Conservation (phyloP, 2,329 filamentous ascomycete species). For the Venturia aucupariae region DNA sequence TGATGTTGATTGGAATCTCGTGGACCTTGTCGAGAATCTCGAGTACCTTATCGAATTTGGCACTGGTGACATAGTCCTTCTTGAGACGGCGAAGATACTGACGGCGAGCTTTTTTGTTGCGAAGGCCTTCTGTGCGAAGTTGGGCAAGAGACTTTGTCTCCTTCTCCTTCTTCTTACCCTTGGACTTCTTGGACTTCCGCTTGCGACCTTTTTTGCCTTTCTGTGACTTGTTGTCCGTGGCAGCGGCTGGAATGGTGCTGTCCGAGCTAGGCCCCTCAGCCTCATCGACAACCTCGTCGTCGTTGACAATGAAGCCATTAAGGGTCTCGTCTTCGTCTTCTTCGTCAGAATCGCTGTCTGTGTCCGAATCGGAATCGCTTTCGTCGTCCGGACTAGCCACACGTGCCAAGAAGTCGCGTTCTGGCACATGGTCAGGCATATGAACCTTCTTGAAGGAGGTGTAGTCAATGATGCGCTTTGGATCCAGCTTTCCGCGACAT, state of each 20-base stretch:
- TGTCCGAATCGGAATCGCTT: slow-evolving; percentile 20
- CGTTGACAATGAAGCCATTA: slow-evolving; percentile 24
- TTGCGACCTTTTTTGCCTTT: slow-evolving; percentile 30
- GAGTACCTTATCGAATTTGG: slow-evolving; percentile 62
- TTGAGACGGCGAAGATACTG: slow-evolving; percentile 61
- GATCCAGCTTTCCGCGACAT: slow-evolving; percentile 60
- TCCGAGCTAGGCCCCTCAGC: slow-evolving; percentile 35
- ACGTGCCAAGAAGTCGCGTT: slow-evolving; percentile 23
- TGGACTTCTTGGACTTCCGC: slow-evolving; percentile 25
- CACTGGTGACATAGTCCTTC: slow-evolving; percentile 62
- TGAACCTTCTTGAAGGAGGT: slow-evolving; percentile 64
- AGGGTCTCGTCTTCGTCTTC: slow-evolving; percentile 31
- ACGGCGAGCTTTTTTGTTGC: slow-evolving; percentile 54
- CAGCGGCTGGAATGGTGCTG: slow-evolving; percentile 4
- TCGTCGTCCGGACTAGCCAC: slow-evolving; percentile 19
- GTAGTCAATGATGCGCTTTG: slow-evolving; percentile 63
- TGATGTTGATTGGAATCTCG: slow-evolving; percentile 33
- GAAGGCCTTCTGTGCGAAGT: slow-evolving; percentile 57
- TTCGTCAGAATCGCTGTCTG: slow-evolving; percentile 25
- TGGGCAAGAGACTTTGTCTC: slow-evolving; percentile 45
- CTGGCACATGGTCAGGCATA: slow-evolving; percentile 44
- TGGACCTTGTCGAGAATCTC: slow-evolving; percentile 50
- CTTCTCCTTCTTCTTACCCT: slow-evolving; percentile 33
- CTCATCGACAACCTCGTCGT: slow-evolving; percentile 28
- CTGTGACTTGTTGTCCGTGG: slow-evolving; percentile 19